Base-by-base conservation (phyloP, 495 filamentous ascomycete genomes). In the Annulohypoxylon moriforme region DNA sequence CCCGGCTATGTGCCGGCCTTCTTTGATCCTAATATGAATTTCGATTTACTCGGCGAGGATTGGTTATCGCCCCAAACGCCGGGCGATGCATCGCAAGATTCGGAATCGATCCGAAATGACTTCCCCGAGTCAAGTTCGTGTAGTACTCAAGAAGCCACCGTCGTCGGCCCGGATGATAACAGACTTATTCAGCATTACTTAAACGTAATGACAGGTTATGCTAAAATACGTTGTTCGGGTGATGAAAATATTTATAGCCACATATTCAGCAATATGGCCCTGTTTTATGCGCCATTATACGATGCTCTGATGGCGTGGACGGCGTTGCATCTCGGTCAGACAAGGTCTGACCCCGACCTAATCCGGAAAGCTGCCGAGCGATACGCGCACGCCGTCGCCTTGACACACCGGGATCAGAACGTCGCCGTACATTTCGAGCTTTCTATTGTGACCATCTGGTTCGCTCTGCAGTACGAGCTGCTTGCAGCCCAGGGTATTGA, bases 401-500 rank as follows among this genome's bases (percentile, higher is more conserved):
- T 60, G 29, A 34, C 42, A 7, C 44, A 64, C n/a, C 60, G 11
- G n/a, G 67, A 70, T 27, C 67, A 60, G 22, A 60, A 59, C 16
- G 50, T 70, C 20, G 67, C 67, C 5, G 6, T 70, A 6, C 44
- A 64, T 14, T 70, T 70, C 34, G 67, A 70, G 25, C 60, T 64
- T 31, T 70, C 67, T 16, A 70, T 70, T 16, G 60, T 70, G n/a
- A 70, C 67, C 18, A 64, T 70, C 1, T 70, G 67, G 67, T 70
- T 70, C 29, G 60, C 60, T 4, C 22, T 70, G 7, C 67, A 70
- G 20, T 70, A 27, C 14, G 60, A 70, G 31, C 53, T 70, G 4
- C 67, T 70, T 29, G 67, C 60, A 2, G 67, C 67, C 34, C 22
- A 29, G 10, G 67, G 61, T 1, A 55, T 70, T 38, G 55, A 36